Conservation (phyloP, 2,329 filamentous ascomycete genomes). For the Aspergillus intermedius region DNA sequence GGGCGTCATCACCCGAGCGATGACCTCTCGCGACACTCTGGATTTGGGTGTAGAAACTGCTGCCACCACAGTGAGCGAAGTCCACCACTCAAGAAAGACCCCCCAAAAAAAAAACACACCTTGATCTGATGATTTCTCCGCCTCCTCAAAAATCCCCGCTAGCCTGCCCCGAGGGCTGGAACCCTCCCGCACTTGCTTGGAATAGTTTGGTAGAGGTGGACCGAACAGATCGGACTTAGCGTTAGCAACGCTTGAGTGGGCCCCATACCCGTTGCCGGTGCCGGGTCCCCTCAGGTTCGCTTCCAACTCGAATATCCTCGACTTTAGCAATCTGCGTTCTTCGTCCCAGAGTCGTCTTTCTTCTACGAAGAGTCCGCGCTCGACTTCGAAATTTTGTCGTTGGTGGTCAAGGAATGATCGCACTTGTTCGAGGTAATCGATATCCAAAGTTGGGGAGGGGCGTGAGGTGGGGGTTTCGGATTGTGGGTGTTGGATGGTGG, state of each 20-base stretch:
- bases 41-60: slow-evolving; percentile 38
- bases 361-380: slow-evolving; percentile 36
- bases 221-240: slow-evolving; percentile 13
- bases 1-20: slow-evolving; percentile 39
- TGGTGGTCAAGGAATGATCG: slow-evolving; percentile 34
- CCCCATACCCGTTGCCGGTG: slow-evolving; percentile 8
- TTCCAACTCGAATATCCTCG: slow-evolving; percentile 38
- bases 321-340: slow-evolving; percentile 36
- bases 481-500: slow-evolving; percentile 31
- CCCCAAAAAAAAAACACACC: not conserved
- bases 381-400: slow-evolving; percentile 32
- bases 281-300: slow-evolving; percentile 15
- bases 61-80: slow-evolving; percentile 12
- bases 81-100: not conserved
- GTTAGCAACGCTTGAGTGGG: slow-evolving; percentile 2
- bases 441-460: slow-evolving; percentile 23
- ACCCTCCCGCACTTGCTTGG: slow-evolving; percentile 38
- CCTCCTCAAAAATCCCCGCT: slow-evolving; percentile 40
- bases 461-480: slow-evolving; percentile 30
- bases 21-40: slow-evolving; percentile 37
- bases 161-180: slow-evolving; percentile 33
- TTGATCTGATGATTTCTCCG: slow-evolving; percentile 12
- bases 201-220: slow-evolving; percentile 7
- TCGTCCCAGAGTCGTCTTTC: slow-evolving; percentile 41
- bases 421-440: slow-evolving; percentile 37